A percentile compares a stretch with the other conserved stretches of the same genome.
Evolutionary conservation across 1,139 yeast species (phyloP).

Genomic region (Yamadazyma dushanensis): DNA sequence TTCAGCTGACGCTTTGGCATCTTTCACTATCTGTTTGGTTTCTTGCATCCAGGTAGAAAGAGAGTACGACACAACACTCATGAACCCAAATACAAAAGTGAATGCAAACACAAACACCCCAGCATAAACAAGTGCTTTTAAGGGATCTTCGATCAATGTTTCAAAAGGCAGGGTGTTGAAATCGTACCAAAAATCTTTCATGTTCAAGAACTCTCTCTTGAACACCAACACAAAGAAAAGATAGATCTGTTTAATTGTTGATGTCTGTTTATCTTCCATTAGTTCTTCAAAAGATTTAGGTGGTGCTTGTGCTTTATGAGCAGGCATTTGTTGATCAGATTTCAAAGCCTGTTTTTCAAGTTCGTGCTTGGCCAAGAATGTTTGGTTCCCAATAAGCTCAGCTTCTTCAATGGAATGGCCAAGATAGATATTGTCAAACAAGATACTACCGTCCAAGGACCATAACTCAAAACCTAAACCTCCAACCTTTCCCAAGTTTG

Average conservation of each 20-base stretch:
- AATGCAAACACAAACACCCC: slow-evolving; percentile 37
- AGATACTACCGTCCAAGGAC: slow-evolving; percentile 75
- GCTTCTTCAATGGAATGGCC: slow-evolving; percentile 86
- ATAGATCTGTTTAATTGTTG: slow-evolving; percentile 18
- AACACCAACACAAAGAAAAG: slow-evolving; percentile 23
- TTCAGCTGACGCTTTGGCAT: slow-evolving; percentile 11
- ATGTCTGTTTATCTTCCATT: slow-evolving; percentile 25
- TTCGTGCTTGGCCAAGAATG: slow-evolving; percentile 62
- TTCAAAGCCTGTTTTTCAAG: slow-evolving; percentile 50
- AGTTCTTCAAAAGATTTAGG: slow-evolving; percentile 41
- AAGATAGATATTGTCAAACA: slow-evolving; percentile 81
- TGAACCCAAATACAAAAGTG: slow-evolving; percentile 42
- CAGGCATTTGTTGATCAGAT: slow-evolving; percentile 37
- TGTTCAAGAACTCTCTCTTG: slow-evolving; percentile 24
- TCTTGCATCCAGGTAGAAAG: slow-evolving; percentile 15
- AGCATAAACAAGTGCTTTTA: slow-evolving; percentile 49
- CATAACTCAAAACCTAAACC: slow-evolving; percentile 89
- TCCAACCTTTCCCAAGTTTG: slow-evolving; percentile 67
- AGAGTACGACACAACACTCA: slow-evolving; percentile 33
- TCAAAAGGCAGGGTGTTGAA: slow-evolving; percentile 43
- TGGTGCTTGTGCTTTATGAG: slow-evolving; percentile 38
- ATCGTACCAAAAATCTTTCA: slow-evolving; percentile 33
- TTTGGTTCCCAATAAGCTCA: slow-evolving; percentile 73
- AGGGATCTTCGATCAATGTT: slow-evolving; percentile 45
- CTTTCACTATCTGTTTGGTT: slow-evolving; percentile 19